Evolutionary conservation across 768 basidiomycete species (phyloP).

Genomic region (Naganishia randhawae): DNA sequence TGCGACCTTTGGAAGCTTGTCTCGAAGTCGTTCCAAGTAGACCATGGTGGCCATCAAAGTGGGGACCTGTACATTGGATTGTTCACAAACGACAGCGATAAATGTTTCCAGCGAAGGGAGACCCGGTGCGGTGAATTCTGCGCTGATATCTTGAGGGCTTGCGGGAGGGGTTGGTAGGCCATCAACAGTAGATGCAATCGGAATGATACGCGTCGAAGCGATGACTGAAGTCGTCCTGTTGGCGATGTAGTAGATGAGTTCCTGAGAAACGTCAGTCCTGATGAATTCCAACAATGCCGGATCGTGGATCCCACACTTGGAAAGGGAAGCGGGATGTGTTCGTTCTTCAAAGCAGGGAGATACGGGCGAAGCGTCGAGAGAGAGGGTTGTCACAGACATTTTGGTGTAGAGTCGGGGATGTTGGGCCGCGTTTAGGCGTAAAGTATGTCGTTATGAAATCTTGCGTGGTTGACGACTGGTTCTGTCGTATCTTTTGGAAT

Average conservation of each 20-base stretch:
- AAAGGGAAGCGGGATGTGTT: constrained; percentile 47
- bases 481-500: constrained; percentile 10
- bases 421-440: no score
- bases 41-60: constrained; percentile 87
- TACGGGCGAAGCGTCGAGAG: neutral
- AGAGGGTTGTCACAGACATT: constrained; percentile 22
- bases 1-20: constrained; percentile 74
- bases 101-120: constrained; percentile 79
- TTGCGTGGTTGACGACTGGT: constrained; percentile 6
- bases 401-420: neutral
- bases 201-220: constrained; percentile 51
- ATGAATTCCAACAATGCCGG: constrained; percentile 75
- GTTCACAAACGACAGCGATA: constrained; percentile 73
- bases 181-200: constrained; percentile 38
- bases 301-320: constrained; percentile 61
- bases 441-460: constrained; percentile 10
- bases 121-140: constrained; percentile 52
- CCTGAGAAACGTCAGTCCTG: constrained; percentile 68
- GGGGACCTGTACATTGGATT: constrained; percentile 82
- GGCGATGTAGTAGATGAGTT: constrained; percentile 82
- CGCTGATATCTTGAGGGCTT: constrained; percentile 53
- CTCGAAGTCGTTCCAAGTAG: constrained; percentile 81
- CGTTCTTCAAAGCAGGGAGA: constrained; percentile 43
- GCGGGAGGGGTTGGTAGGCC: constrained; percentile 65
- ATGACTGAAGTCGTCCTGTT: constrained; percentile 73